Percentiles rank a stretch among this genome's conserved stretches.
These are phyloP conservation scores for Nakaseomyces uthaithaninus DNA, from an alignment of 1,139 yeast species.

Conservation along the genomic window DNA sequence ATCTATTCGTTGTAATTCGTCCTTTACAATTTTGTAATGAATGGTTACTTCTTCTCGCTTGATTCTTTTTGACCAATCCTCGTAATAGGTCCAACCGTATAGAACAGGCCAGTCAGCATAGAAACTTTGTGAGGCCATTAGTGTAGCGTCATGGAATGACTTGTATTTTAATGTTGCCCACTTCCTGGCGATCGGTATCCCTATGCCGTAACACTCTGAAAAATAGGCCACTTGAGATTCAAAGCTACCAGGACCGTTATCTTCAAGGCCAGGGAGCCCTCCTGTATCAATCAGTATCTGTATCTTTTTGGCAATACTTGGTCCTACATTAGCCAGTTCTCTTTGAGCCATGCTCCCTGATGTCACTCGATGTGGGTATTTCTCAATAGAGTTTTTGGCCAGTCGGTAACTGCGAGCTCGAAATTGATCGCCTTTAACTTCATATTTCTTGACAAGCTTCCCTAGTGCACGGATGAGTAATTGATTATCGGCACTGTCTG, in stretches of 20 bases:
- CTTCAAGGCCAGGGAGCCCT: conserved; percentile 35
- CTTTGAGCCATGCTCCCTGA: conserved; percentile 37
- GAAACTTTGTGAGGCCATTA: conserved; percentile 30
- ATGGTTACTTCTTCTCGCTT: conserved; percentile 41
- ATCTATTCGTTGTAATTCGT: conserved; percentile 35
- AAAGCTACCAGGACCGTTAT: conserved; percentile 20
- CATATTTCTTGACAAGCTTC: conserved; percentile 36
- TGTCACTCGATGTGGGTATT: conserved; percentile 30
- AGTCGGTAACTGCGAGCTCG: conserved; percentile 41
- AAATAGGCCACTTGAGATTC: conserved; percentile 34
- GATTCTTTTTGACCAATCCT: conserved; percentile 44
- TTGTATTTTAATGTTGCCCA: conserved; percentile 39
- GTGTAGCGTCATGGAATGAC: conserved; percentile 37
- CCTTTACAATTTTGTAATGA: conserved; percentile 37
- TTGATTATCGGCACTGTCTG: conserved; percentile 30
- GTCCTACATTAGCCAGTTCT: conserved; percentile 40
- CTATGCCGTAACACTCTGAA: conserved; percentile 47
- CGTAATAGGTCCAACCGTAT: conserved; percentile 43
- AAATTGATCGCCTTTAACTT: conserved; percentile 37
- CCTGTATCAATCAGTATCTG: conserved; percentile 42
- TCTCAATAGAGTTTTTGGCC: conserved; percentile 38
- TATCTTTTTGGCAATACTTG: conserved; percentile 41
- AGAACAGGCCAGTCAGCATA: conserved; percentile 33
- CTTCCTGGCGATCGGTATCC: conserved; percentile 38
- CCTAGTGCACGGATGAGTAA: conserved; percentile 34